Evolutionary conservation across 768 basidiomycete species (phyloP), one percentile per base, ranked within the genome.

Genomic region (Tephrocybe sp.): DNA sequence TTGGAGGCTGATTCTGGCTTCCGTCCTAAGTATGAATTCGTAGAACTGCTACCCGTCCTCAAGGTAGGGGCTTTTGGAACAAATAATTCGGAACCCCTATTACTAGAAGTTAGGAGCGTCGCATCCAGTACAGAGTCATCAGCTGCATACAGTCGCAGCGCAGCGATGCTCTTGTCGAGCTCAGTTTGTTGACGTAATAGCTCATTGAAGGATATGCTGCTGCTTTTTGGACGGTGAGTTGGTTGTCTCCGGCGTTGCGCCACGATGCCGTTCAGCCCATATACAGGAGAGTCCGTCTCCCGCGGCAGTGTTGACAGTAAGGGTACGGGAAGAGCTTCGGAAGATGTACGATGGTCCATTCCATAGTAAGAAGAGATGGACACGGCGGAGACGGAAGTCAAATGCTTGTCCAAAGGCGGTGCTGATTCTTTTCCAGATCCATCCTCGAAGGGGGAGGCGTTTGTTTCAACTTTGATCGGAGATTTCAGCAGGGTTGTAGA

Each of bases 101-200:
- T 15, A 42, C 47, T 11, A 40, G 55, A 36, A 31, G 37, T 18
- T 37, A 52, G 47, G 23, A 52, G 16, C 11, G 47, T 24, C 44
- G 48, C 45, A 24, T 37, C 42, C 16, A 31, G 25, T 11, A 29
- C 27, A 16, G 50, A 21, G 15, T 44, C 40, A 15, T 40, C 38
- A 7, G 65, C 60, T 30, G 75, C 71, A 53, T 79, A 74, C 21
- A 78, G 50, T 36, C 71, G 74, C 39, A 88, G 69, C 29, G 75
- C 77, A 23, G 79, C 79, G 44, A 88, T 86, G 49, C 75, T 84
- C 60, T 70, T 70, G 57, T 86, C 86, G 43, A 88, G 70, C 52
- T 86, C 82, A 2, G 63, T 74, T 60, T 85, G 83, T 58, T 84
- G 78, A 19, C 79, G 78, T 36, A 82, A 57, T 27, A 88, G 69